A percentile compares a stretch with the other conserved stretches of the same genome.
Evolutionary conservation across 179 eudicot species (phyloP).

Genomic region (Silene coronaria): DNA sequence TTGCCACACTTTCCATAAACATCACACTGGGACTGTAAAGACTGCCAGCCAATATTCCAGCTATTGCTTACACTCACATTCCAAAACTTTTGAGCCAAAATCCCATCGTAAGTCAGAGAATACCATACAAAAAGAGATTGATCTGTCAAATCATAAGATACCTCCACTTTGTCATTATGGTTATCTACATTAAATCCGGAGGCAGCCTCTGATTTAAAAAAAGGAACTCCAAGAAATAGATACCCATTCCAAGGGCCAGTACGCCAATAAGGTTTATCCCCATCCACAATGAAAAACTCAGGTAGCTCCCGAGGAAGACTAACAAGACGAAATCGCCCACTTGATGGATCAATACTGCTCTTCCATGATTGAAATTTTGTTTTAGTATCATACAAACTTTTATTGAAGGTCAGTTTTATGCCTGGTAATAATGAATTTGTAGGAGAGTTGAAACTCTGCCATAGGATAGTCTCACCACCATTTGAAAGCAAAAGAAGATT

Average conservation of each 20-base stretch:
- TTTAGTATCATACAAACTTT: not conserved
- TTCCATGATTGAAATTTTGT: slow-evolving; percentile 21
- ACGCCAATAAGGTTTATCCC: slow-evolving; percentile 24
- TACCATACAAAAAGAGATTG: not conserved
- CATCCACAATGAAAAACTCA: slow-evolving; percentile 20
- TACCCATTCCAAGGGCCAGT: slow-evolving; percentile 23
- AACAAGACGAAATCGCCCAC: slow-evolving; percentile 17
- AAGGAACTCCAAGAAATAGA: slow-evolving; percentile 16
- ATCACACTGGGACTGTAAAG: slow-evolving; percentile 27
- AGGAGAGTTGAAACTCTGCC: slow-evolving; percentile 27
- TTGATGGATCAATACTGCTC: slow-evolving; percentile 31
- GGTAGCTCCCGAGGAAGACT: not conserved
- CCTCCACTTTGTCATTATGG: not conserved
- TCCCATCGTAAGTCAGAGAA: not conserved
- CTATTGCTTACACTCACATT: not conserved
- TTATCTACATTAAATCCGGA: not conserved
- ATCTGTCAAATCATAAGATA: not conserved
- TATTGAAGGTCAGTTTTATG: too few species aligned
- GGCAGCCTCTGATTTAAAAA: not conserved
- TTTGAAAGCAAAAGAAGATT: slow-evolving; percentile 18
- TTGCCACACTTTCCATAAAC: slow-evolving; percentile 37
- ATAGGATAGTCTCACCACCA: not conserved
- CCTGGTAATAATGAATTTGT: slow-evolving; percentile 17
- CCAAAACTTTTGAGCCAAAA: slow-evolving; percentile 11
- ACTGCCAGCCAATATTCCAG: slow-evolving; percentile 21